These are phyloP conservation scores for Erysimum pusillum DNA, from an alignment of 441 rosid species.

Conservation along the genomic window DNA sequence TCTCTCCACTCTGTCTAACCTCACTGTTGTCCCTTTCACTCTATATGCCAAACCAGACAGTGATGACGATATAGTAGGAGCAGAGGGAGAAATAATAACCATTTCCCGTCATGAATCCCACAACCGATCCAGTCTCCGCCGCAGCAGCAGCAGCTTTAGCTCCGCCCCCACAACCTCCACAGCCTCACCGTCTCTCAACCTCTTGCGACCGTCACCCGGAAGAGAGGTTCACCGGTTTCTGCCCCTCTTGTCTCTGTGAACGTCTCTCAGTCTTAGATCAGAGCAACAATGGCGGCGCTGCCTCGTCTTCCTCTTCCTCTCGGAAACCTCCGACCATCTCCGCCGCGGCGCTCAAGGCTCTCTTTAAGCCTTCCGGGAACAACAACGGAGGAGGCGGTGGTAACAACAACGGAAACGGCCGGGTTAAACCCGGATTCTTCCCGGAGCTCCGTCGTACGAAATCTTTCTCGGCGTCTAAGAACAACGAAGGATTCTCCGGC, in stretches of 20 bases:
- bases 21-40: constrained; percentile 30
- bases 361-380: constrained; percentile 63
- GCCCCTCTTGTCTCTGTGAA: constrained; percentile 98
- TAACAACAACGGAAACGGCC: constrained; percentile 38
- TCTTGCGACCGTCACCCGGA: constrained; percentile 96
- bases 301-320: constrained; percentile 54
- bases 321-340: constrained; percentile 67
- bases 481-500: constrained; percentile 89
- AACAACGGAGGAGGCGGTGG: constrained; percentile 31
- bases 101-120: constrained; percentile 86
- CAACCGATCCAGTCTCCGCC: constrained; percentile 64
- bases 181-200: constrained; percentile 86
- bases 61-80: constrained; percentile 57
- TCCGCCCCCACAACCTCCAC: constrained; percentile 86
- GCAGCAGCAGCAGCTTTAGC: constrained; percentile 52
- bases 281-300: constrained; percentile 45
- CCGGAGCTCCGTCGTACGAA: constrained; percentile 98
- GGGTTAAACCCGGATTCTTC: constrained; percentile 60
- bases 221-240: constrained; percentile 86
- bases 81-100: constrained; percentile 50
- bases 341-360: constrained; percentile 75
- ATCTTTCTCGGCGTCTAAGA: constrained; percentile 93
- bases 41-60: constrained; percentile 33
- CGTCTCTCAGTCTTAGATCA: constrained; percentile 89
- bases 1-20: constrained; percentile 29